phyloP scores from a whole-genome alignment of 441 rosid genomes.

The Francoa sonchifolia region DNA sequence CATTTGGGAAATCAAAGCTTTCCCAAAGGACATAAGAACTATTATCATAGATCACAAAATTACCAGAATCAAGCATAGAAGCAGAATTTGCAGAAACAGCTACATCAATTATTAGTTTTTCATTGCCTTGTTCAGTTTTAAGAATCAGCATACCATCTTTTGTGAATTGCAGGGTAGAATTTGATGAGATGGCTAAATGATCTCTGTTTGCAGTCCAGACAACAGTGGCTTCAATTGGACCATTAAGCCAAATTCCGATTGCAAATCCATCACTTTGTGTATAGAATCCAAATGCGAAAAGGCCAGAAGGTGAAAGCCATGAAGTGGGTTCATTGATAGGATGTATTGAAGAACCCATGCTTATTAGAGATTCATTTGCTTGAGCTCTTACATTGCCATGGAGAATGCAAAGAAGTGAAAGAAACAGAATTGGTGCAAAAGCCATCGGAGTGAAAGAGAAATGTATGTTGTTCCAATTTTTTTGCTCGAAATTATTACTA shows the following conservation, averaged over 20 bases:
- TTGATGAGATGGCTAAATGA: neutral
- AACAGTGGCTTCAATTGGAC: neutral
- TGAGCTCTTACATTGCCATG: no score
- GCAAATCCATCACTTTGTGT: neutral
- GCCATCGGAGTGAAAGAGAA: no score
- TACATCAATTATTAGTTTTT: neutral
- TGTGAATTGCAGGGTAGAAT: neutral
- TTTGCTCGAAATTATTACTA: no score
- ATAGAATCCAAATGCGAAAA: conserved; percentile 6
- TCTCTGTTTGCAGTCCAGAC: conserved; percentile 9
- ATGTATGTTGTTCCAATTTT: no score
- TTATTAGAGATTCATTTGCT: no score
- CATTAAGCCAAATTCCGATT: conserved; percentile 6
- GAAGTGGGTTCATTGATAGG: no score
- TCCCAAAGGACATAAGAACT: neutral
- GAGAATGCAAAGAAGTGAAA: no score
- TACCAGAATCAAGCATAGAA: conserved; percentile 9
- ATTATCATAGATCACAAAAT: neutral
- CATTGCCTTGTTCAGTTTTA: neutral
- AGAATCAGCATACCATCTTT: neutral
- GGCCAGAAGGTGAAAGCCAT: no score
- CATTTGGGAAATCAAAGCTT: neutral
- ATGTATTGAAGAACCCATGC: no score
- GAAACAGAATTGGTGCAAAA: no score
- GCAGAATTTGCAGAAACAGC: neutral